Conservation (phyloP, 1,284 basidiomycete genomes). For the Cronartium quercuum region DNA sequence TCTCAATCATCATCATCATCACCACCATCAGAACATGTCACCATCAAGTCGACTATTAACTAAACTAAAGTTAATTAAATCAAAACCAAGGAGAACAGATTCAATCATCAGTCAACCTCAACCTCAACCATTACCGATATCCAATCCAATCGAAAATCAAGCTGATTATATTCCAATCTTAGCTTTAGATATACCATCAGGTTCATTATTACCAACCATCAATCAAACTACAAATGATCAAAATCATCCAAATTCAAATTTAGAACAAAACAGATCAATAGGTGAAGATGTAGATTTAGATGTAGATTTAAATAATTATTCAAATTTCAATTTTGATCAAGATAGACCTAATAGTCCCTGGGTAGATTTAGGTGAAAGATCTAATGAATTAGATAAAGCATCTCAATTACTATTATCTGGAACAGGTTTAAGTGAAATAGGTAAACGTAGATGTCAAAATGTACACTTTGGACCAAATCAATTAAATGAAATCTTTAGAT, state of each 20-base stretch:
- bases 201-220: not conserved
- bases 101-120: too few relatives aligned
- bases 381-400: not conserved
- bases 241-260: not conserved
- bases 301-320: not conserved
- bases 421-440: not conserved
- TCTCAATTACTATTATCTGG: not conserved
- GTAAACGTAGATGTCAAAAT: not conserved
- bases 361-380: not conserved
- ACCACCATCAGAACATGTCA: too few relatives aligned
- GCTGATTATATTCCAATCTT: not conserved
- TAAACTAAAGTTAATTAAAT: too few relatives aligned
- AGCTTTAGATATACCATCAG: not conserved
- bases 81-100: too few relatives aligned
- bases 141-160: too few relatives aligned
- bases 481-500: not conserved
- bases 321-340: not conserved
- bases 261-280: not conserved
- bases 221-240: not conserved
- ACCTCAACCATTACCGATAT: too few relatives aligned
- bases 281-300: not conserved
- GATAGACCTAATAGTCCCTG: not conserved
- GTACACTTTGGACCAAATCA: not conserved
- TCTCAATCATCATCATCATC: too few relatives aligned
- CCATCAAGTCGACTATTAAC: too few relatives aligned